Evolutionary conservation across 257 asterid species (phyloP).

Genomic region (Solanum pimpinellifolium): DNA sequence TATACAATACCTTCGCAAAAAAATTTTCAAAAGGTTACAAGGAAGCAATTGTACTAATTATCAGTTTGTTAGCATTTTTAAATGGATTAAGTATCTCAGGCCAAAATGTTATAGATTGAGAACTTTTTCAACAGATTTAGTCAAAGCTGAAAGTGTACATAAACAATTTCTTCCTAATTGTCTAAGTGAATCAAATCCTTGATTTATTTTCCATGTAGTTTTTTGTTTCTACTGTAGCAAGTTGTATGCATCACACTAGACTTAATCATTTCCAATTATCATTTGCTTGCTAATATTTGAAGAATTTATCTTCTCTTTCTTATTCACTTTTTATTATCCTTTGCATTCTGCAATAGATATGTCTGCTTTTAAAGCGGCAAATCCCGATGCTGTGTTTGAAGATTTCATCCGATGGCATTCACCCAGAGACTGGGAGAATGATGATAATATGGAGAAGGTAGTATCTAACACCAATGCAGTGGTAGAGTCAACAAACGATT

Average conservation of each 20-base stretch:
- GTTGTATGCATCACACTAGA: background rate
- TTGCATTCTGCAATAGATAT: slow-evolving; percentile 44
- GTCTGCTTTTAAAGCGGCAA: slow-evolving; percentile 95
- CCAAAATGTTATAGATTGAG: background rate
- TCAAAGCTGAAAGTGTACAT: background rate
- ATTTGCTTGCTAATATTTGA: slow-evolving; percentile 2
- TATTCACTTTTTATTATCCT: background rate
- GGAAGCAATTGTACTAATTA: background rate
- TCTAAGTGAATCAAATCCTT: background rate
- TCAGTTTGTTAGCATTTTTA: background rate
- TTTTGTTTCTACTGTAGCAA: background rate
- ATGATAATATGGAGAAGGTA: slow-evolving; percentile 19
- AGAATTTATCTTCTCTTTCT: background rate
- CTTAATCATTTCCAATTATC: background rate
- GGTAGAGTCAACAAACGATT: slow-evolving; percentile 17
- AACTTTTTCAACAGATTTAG: background rate
- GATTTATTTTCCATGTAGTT: background rate
- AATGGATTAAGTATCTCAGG: background rate
- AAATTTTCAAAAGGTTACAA: background rate
- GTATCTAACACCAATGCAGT: slow-evolving; percentile 16
- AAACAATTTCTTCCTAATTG: background rate
- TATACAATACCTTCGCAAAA: background rate
- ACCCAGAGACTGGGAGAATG: slow-evolving; percentile 91
- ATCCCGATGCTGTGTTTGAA: slow-evolving; percentile 88
- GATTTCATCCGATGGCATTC: slow-evolving; percentile 99